Base-by-base conservation (phyloP, 2,329 filamentous ascomycete species). In the Arthrobotrys pseudoclavata region DNA sequence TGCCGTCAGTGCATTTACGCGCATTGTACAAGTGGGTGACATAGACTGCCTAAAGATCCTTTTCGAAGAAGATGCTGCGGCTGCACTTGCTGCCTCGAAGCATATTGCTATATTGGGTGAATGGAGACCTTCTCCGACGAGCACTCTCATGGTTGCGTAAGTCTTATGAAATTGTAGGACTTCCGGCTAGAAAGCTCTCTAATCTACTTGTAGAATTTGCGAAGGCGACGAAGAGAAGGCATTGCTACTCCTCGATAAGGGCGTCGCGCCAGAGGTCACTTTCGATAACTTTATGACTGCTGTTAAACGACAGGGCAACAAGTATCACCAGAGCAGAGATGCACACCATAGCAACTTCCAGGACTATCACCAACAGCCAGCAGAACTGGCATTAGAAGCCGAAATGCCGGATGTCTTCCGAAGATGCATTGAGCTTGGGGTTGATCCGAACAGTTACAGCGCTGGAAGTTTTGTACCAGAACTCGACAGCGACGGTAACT, bases 241-340 rank as follows among this genome's bases (percentile, higher is more conserved):
- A 0, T 81, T 87, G 31, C 89, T 88, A 78, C 84, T 96, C 1
- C 86, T 96, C 0, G 86, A 89, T 1, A 84, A 86, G 4, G 92
- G 92, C 1, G 90, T 91, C 1, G 84, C 86, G 0, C 84, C 88
- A 0, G 83, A 86, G 0, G 86, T 94, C 37, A 86, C 89, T 6
- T 91, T 91, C 75, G 88, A 90, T 34, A 85, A 85, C 2, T 94
- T 89, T 87, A 84, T 91, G 47, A 90, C 90, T 81, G 85, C 87
- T 0, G 86, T 85, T 12, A 86, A 86, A 78, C 82, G 88, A 40
- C 84, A 84, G 0, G 83, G 85, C 0, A 60, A 84, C 83, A 48
- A 80, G 85, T 22, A 81, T 82, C 20, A 80, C 82, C 12, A 81
- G 81, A 1, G 81, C 85, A 2, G 80, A 84, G 20, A 83, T 81